Conservation (phyloP, 1,284 basidiomycete genomes). For the Sporisorium scitamineum region DNA sequence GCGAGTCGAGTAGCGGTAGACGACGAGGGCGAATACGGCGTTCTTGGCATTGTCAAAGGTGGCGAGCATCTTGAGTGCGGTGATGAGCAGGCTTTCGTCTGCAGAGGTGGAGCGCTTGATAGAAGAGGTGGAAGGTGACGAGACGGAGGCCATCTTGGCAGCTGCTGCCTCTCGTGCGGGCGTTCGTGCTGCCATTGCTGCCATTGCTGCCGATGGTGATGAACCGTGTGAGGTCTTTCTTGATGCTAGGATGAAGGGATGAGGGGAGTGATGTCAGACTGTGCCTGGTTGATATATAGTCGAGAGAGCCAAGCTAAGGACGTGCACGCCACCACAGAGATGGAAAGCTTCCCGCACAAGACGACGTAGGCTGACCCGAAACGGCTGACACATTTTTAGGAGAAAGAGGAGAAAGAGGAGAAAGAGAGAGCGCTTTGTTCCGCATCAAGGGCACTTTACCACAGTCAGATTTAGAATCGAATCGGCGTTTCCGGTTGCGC, state of each 20-base stretch:
- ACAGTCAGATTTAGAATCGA: background rate
- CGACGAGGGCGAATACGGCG: slow-evolving; percentile 55
- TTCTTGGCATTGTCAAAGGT: slow-evolving; percentile 58
- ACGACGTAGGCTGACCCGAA: background rate
- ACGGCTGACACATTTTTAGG: background rate
- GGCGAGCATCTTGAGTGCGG: slow-evolving; percentile 28
- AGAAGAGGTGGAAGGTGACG: slow-evolving; percentile 3
- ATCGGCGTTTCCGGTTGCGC: background rate
- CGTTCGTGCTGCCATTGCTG: slow-evolving; percentile 35
- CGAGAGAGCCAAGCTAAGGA: background rate
- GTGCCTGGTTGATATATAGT: background rate
- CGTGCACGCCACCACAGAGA: background rate
- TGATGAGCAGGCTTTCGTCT: slow-evolving; percentile 27
- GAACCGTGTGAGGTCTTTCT: no score
- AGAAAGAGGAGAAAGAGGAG: no score
- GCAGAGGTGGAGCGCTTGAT: background rate
- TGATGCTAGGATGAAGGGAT: no score
- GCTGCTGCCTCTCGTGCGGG: slow-evolving; percentile 71
- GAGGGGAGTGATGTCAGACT: background rate
- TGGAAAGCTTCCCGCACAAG: background rate
- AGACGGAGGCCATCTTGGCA: slow-evolving; percentile 29
- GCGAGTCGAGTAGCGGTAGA: slow-evolving; percentile 47
- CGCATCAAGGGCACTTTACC: background rate
- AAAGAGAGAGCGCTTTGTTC: no score
- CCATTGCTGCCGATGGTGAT: no score